Base-by-base conservation (phyloP, 768 basidiomycete genomes). In the Naganishia antarctica region DNA sequence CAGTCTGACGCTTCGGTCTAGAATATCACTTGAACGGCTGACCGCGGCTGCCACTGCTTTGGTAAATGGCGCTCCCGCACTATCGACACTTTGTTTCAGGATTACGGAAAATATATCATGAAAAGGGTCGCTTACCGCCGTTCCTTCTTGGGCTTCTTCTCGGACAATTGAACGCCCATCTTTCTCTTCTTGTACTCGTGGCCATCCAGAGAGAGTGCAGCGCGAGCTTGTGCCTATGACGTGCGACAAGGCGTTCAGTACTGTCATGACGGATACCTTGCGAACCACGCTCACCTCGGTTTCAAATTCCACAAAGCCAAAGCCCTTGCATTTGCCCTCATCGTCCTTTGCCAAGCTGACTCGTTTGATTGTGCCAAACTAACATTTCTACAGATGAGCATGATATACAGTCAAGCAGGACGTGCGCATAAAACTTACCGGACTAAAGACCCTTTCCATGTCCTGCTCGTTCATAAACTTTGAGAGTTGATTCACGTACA, bases 281-380 rank as follows among this genome's bases (percentile, higher is more conserved):
- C 16, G 11, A 8, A 21, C 3, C 2, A 4, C 6, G 71, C 82
- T 48, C 65, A 91, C 93, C 80, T 89, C 86, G 21, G 84, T 81
- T 65, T 88, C 87, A 72, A 89, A 98, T 73, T 97, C 92, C 32
- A 98, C 81, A 71, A 98, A 98, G 0, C 89, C 93, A 72, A 90
- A 93, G 0, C 96, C 93, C 74, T 85, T 91, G 31, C 82, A 82
- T 51, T 83, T 80, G 0, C 86, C 86, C 46, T 84, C 82, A 34
- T 87, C 83, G 64, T 91, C 90, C 58, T 83, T 79, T 1, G 85
- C 84, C 73, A 97, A 81, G 61, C 91, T 84, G 43, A 97, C 82
- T 23, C 88, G 87, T 74, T 89, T 91, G 69, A 98, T 76, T 3
- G 80, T 71, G 1, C 94, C 94, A 73, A 87, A 91, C 91, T 97